Percentiles rank a stretch among this genome's conserved stretches.
Evolutionary conservation across 2,329 filamentous ascomycete genomes (phyloP).

Genomic region (Cytospora chrysosperma): DNA sequence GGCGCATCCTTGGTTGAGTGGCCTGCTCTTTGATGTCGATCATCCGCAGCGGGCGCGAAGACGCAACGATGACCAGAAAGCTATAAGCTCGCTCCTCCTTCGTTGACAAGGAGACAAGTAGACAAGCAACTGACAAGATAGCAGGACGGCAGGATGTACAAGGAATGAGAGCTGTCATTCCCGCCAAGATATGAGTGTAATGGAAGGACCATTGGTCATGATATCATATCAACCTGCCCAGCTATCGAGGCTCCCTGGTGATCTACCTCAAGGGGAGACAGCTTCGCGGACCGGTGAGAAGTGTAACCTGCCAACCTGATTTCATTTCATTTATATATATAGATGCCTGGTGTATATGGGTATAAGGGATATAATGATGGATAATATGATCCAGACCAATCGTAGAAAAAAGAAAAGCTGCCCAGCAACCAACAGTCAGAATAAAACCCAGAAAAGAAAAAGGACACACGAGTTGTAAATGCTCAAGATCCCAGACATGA

Average conservation of each 20-base stretch:
- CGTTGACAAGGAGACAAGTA: neutral
- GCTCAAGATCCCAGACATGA: neutral
- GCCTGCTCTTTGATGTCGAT: neutral
- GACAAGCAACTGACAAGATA: neutral
- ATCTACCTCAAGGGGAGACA: neutral
- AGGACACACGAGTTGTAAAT: neutral
- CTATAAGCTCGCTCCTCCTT: neutral
- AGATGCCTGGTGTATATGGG: constrained; percentile 14
- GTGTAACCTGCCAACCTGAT: neutral
- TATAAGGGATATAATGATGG: constrained; percentile 9
- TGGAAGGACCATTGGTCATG: neutral
- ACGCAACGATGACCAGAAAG: neutral
- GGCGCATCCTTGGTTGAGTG: neutral
- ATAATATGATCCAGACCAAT: neutral
- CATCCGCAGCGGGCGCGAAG: neutral
- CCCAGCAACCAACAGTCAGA: neutral
- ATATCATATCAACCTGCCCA: neutral
- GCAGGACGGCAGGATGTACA: neutral
- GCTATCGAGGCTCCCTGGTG: neutral
- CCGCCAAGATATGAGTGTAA: neutral
- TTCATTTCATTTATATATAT: neutral
- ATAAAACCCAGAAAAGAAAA: neutral
- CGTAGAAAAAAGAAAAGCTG: neutral
- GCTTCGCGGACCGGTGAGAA: neutral
- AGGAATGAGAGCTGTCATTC: neutral